These are phyloP conservation scores for Metarhizium brunneum DNA, from an alignment of 2,329 filamentous ascomycete species.

Conservation along the genomic window DNA sequence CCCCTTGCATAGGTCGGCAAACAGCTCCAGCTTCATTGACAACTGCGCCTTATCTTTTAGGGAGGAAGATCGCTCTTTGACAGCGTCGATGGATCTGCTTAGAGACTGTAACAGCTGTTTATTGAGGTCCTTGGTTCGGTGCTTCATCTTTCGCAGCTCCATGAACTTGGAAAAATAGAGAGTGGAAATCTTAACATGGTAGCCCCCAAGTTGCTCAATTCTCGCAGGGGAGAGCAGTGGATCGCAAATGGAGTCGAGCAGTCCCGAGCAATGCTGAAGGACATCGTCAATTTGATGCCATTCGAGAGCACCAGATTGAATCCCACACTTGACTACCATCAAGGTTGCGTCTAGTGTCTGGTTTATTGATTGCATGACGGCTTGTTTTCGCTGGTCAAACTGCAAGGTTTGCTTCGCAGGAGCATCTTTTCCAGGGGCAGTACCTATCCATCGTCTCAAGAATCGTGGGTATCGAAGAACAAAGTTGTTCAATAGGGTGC, in stretches of 20 bases:
- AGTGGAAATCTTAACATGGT: constrained; percentile 60
- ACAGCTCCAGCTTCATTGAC: constrained; percentile 54
- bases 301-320: constrained; percentile 35
- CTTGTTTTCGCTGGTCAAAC: constrained; percentile 50
- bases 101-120: constrained; percentile 45
- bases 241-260: constrained; percentile 45
- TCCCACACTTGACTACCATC: constrained; percentile 42
- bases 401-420: constrained; percentile 48
- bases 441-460: constrained; percentile 52
- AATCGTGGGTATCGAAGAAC: constrained; percentile 52
- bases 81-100: constrained; percentile 52
- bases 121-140: constrained; percentile 25
- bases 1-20: constrained; percentile 51
- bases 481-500: constrained; percentile 41
- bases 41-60: constrained; percentile 54
- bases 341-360: constrained; percentile 52
- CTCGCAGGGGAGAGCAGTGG: constrained; percentile 19
- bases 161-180: constrained; percentile 59
- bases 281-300: constrained; percentile 50
- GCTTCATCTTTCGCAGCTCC: constrained; percentile 35
- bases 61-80: constrained; percentile 41
- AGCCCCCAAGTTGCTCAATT: constrained; percentile 29
- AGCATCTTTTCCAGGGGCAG: constrained; percentile 39
- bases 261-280: constrained; percentile 44
- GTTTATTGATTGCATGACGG: constrained; percentile 41